Evolutionary conservation across 805 yeast genomes (phyloP), one percentile per base, ranked within the genome.

Genomic region (Metschnikowia similis): DNA sequence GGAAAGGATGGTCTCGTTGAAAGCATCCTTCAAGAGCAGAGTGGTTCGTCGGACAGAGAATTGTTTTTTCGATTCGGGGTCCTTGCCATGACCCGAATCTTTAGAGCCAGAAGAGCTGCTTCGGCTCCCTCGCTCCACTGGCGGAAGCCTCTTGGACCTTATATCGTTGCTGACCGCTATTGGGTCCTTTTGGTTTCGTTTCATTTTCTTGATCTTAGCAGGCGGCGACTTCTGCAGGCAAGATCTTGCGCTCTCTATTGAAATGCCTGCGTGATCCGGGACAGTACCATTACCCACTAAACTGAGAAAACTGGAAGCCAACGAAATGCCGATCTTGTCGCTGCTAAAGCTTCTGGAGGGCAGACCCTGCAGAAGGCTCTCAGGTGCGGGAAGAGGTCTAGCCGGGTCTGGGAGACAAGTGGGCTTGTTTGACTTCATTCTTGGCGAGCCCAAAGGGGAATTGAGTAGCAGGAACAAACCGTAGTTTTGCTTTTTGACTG

Each of bases 21-120:
- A 48, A 13, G 57, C 55, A 16, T 50, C 56, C 32, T 45, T 48
- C 10, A 57, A 47, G 7, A 53, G 41, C 45, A 47, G 42, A 41
- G 71, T 79, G 51, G 80, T 70, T 41, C 74, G 65, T 10, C 75
- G 64, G 11, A 68, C 55, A 8, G 69, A 50, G 6, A 74, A 72
- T 35, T 58, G 42, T 9, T 29, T 64, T 46, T 66, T 65, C 50
- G 71, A 65, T 4, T 60, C 62, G 1, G 77, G n/a, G 31, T 42
- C 45, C 14, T 28, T 14, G n/a, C 68, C 64, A 17, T 76, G 63
- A 6, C 70, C 66, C 4, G 72, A 66, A 35, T 72, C 72, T 48
- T 76, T 75, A 8, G 74, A 11, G 75, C 73, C 10, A 6, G 70
- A 66, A 4, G 81, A 74, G 55, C 69, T 75, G 14, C 70, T 60